A percentile compares a stretch with the other conserved stretches of the same genome.
Conservation (phyloP, 441 rosid genomes). For the Aquilaria agallochum region DNA sequence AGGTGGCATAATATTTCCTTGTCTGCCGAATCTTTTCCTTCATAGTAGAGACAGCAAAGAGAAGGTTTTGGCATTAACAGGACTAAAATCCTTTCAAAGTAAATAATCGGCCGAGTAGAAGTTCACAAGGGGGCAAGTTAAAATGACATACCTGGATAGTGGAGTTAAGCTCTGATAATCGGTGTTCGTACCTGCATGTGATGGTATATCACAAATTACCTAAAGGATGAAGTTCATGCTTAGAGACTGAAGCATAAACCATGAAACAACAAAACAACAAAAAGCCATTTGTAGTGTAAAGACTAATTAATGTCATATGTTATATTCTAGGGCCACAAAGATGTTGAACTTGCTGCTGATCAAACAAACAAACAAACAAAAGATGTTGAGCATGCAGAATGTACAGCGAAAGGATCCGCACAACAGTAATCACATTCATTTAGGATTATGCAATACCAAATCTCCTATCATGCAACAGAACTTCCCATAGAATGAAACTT, state of each 20-base stretch:
- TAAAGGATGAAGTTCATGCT: too few species aligned
- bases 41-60: slow-evolving; percentile 19
- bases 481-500: too few species aligned
- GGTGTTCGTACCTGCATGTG: slow-evolving; percentile 64
- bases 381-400: too few species aligned
- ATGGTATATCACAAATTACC: slow-evolving; percentile 2
- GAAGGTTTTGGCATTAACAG: background rate
- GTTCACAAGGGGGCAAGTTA: slow-evolving; percentile 3
- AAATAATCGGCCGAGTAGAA: slow-evolving; percentile 1
- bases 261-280: background rate
- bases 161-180: slow-evolving; percentile 69
- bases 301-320: too few species aligned
- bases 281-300: too few species aligned
- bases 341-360: too few species aligned
- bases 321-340: too few species aligned
- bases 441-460: too few species aligned
- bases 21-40: slow-evolving; percentile 85
- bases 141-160: slow-evolving; percentile 55
- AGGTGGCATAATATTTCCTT: slow-evolving; percentile 71
- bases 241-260: background rate
- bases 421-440: too few species aligned
- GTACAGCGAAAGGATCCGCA: too few species aligned
- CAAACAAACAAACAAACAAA: too few species aligned
- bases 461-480: too few species aligned
- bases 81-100: background rate